Evolutionary conservation across 2,329 filamentous ascomycete genomes (phyloP).

Genomic region (Cadophora luteo-olivacea): DNA sequence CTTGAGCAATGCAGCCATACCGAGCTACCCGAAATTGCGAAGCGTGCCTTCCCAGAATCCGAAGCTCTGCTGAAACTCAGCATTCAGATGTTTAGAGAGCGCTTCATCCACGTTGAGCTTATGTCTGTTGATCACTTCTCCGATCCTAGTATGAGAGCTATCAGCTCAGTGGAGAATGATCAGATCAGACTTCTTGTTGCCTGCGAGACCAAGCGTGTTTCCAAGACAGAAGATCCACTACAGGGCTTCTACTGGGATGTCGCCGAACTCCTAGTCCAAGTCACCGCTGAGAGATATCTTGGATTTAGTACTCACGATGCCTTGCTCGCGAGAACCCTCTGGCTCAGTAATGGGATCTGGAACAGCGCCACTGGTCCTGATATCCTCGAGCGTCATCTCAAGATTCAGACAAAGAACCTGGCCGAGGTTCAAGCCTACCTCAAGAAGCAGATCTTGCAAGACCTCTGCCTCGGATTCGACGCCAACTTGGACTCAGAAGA

Average conservation of each 20-base stretch:
- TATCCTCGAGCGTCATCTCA: slow-evolving; percentile 24
- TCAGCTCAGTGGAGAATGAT: slow-evolving; percentile 27
- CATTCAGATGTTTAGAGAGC: slow-evolving; percentile 27
- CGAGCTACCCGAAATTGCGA: slow-evolving; percentile 16
- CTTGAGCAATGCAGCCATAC: slow-evolving; percentile 29
- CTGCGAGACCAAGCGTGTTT: slow-evolving; percentile 26
- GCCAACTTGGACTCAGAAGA: slow-evolving; percentile 57
- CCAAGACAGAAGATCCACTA: slow-evolving; percentile 17
- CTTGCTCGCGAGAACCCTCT: slow-evolving; percentile 39
- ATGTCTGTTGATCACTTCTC: slow-evolving; percentile 31
- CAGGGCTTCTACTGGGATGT: slow-evolving; percentile 31
- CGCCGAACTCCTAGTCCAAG: slow-evolving; percentile 29
- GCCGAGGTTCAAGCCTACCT: slow-evolving; percentile 16
- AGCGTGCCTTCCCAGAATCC: slow-evolving; percentile 51
- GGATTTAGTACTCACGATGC: slow-evolving; percentile 41
- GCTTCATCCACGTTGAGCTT: slow-evolving; percentile 26
- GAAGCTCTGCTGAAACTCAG: slow-evolving; percentile 43
- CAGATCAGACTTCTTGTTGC: slow-evolving; percentile 29
- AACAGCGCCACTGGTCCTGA: slow-evolving; percentile 26
- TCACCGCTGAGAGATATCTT: slow-evolving; percentile 30
- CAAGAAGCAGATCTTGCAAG: slow-evolving; percentile 49
- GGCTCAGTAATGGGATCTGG: slow-evolving; percentile 46
- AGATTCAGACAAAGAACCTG: slow-evolving; percentile 12
- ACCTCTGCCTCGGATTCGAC: slow-evolving; percentile 56
- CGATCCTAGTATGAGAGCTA: slow-evolving; percentile 31